Conservation (phyloP, 2,329 filamentous ascomycete genomes). For the Clonostachys chloroleuca region DNA sequence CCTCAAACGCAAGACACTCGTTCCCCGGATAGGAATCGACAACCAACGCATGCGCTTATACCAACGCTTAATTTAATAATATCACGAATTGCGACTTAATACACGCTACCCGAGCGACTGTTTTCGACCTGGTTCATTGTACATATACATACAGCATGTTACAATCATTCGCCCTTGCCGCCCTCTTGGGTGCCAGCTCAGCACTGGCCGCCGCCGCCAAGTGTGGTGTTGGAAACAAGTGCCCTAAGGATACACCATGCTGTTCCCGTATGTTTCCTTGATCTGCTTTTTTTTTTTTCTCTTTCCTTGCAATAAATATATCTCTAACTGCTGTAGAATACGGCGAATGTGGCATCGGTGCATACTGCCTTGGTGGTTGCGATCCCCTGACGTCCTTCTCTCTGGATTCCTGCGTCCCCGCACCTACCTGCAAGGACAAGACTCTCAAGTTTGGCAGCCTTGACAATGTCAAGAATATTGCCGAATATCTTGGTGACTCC, state of each 20-base stretch:
- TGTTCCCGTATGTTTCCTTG: slow-evolving; percentile 65
- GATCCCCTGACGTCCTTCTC: slow-evolving; percentile 81
- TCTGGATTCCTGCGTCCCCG: slow-evolving; percentile 80
- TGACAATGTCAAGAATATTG: slow-evolving; percentile 63
- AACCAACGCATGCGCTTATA: too few relatives aligned
- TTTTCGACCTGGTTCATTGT: too few relatives aligned
- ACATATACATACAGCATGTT: slow-evolving; percentile 16
- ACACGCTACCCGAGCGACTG: too few relatives aligned
- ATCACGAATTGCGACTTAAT: too few relatives aligned
- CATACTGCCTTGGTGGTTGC: slow-evolving; percentile 93
- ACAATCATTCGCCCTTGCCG: slow-evolving; percentile 18
- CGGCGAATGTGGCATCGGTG: slow-evolving; percentile 86
- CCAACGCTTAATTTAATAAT: too few relatives aligned
- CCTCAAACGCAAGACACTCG: too few relatives aligned
- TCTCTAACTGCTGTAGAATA: slow-evolving; percentile 61
- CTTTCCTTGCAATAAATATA: background rate
- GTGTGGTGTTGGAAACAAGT: slow-evolving; percentile 52
- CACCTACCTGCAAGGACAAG: slow-evolving; percentile 73
- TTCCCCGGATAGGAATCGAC: too few relatives aligned
- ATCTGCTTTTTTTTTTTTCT: background rate
- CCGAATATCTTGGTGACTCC: slow-evolving; percentile 82
- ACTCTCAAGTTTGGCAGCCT: slow-evolving; percentile 71
- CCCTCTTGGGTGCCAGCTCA: slow-evolving; percentile 22
- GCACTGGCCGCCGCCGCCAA: slow-evolving; percentile 15
- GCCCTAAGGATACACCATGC: slow-evolving; percentile 69